Evolutionary conservation across 1,284 basidiomycete species (phyloP).

Genomic region (Malassezia vespertilionis): DNA sequence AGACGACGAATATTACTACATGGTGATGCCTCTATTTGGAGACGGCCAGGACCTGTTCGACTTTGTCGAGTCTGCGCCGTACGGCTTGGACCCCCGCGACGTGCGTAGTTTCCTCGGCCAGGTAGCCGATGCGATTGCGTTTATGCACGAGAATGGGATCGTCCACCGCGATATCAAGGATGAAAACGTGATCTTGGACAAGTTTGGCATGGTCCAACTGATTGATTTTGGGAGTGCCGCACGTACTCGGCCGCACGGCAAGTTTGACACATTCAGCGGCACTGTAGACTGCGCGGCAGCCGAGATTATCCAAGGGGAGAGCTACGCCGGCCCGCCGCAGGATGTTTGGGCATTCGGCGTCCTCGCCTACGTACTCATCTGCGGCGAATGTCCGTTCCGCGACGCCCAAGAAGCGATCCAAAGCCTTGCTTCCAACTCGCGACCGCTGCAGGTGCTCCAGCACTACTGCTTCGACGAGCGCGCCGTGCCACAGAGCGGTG

Average conservation of each 20-base stretch:
- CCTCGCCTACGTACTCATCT: constrained; percentile 84
- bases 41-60: constrained; percentile 74
- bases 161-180: constrained; percentile 98
- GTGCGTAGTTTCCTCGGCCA: constrained; percentile 82
- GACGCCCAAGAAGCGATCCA: constrained; percentile 48
- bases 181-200: constrained; percentile 69
- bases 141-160: constrained; percentile 81
- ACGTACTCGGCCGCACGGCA: constrained; percentile 66
- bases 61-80: constrained; percentile 76
- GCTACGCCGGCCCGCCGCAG: constrained; percentile 89
- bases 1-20: constrained; percentile 90
- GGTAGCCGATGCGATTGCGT: constrained; percentile 79
- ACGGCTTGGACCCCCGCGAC: constrained; percentile 65
- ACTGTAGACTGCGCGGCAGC: constrained; percentile 79
- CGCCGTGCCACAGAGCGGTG: background rate
- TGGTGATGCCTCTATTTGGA: constrained; percentile 55
- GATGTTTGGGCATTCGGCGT: constrained; percentile 99
- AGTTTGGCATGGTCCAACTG: constrained; percentile 58
- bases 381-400: constrained; percentile 79
- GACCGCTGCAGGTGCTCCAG: constrained; percentile 30
- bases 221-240: constrained; percentile 76
- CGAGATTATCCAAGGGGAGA: constrained; percentile 85
- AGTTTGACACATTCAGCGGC: constrained; percentile 92
- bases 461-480: constrained; percentile 22
- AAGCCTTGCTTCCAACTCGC: constrained; percentile 33